Evolutionary conservation across 2,329 filamentous ascomycete genomes (phyloP).

Genomic region (Botryotinia calthae): DNA sequence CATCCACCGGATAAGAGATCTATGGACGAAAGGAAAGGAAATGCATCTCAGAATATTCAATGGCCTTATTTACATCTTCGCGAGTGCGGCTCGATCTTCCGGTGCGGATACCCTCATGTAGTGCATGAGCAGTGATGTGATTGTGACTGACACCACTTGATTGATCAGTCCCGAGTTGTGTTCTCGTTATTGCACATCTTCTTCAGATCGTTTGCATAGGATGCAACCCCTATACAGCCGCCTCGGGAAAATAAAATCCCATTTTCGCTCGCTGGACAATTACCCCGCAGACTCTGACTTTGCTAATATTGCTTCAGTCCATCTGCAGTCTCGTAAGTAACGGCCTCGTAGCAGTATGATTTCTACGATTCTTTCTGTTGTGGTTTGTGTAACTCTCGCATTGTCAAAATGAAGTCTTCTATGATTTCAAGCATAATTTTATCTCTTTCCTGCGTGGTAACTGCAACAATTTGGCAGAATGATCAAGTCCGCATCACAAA

Average conservation of each 20-base stretch:
- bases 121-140: not conserved
- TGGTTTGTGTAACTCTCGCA: not conserved
- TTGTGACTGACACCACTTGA: not conserved
- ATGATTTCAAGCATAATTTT: conserved; percentile 11
- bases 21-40: not conserved
- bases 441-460: conserved; percentile 17
- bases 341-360: not conserved
- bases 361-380: not conserved
- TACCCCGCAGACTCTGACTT: conserved; percentile 15
- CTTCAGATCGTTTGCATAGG: not conserved
- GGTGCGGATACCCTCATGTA: not conserved
- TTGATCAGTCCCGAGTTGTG: not conserved
- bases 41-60: not conserved
- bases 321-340: not conserved
- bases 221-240: conserved; percentile 16
- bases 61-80: not conserved
- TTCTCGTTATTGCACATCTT: conserved; percentile 1
- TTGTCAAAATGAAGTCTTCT: conserved; percentile 24
- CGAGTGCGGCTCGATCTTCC: conserved; percentile 2
- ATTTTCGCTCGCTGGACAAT: not conserved
- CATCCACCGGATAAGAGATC: not conserved
- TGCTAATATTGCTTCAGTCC: not conserved
- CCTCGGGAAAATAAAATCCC: conserved; percentile 14
- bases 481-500: conserved; percentile 43
- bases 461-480: conserved; percentile 36